Conservation (phyloP, 257 asterid genomes). For the Solanum chilense region DNA sequence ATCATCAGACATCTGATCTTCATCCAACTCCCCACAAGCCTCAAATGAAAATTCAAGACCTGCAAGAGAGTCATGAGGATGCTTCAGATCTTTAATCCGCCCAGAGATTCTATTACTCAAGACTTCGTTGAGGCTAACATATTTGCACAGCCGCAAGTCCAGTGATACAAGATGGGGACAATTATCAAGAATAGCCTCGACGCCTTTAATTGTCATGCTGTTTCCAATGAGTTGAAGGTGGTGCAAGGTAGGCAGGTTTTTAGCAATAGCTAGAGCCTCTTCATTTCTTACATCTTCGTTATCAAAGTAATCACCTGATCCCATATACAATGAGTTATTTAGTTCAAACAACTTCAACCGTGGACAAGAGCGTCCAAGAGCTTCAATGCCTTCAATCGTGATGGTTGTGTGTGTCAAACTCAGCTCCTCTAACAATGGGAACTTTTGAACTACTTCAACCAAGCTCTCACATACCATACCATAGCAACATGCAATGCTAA, state of each 20-base stretch:
- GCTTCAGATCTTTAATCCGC: neutral
- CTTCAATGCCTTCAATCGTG: neutral
- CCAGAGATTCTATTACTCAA: neutral
- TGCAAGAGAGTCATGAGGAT: neutral
- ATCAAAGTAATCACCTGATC: neutral
- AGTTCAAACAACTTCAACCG: neutral
- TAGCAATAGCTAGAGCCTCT: neutral
- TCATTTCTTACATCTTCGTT: neutral
- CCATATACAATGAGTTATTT: neutral
- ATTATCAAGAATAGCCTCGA: neutral
- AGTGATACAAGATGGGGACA: neutral
- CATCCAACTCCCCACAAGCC: neutral
- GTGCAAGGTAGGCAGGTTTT: neutral
- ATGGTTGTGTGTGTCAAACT: neutral
- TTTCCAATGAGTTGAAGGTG: neutral
- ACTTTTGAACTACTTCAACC: neutral
- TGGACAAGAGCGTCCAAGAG: neutral
- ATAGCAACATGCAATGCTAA: neutral
- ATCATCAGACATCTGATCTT: neutral
- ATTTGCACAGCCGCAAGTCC: neutral
- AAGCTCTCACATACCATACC: neutral
- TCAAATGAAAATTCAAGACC: neutral
- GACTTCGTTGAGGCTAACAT: neutral
- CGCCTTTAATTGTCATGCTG: neutral
- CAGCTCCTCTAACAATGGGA: neutral